Evolutionary conservation across 768 basidiomycete genomes (phyloP).

Genomic region (Cubamyces sp.): DNA sequence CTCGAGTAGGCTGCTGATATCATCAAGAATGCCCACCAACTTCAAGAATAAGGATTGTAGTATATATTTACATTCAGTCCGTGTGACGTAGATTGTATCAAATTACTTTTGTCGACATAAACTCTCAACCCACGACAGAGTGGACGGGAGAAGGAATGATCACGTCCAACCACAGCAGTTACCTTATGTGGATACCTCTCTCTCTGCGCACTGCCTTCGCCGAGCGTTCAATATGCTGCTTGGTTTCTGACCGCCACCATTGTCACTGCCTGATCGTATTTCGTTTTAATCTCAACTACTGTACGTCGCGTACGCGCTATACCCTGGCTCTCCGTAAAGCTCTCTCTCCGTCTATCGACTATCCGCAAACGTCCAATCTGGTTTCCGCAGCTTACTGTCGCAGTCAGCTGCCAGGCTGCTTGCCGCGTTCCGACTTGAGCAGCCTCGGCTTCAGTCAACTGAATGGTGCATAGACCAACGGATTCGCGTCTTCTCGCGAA

Average conservation of each 20-base stretch:
- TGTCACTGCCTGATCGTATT: background rate
- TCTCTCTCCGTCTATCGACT: too few relatives aligned
- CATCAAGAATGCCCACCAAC: background rate
- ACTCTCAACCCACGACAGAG: too few relatives aligned
- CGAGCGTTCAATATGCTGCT: background rate
- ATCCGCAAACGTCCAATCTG: too few relatives aligned
- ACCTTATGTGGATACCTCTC: background rate
- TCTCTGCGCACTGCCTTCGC: background rate
- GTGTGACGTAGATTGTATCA: too few relatives aligned
- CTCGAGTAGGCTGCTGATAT: background rate
- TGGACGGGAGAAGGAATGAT: too few relatives aligned
- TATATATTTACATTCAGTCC: background rate
- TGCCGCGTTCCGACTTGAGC: background rate
- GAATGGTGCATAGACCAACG: constrained; percentile 73
- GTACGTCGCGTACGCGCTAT: background rate
- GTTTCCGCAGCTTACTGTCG: background rate
- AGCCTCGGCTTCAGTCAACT: too few relatives aligned
- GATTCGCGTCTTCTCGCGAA: constrained; percentile 75
- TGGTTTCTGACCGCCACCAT: background rate
- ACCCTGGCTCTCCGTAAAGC: too few relatives aligned
- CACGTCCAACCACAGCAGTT: background rate
- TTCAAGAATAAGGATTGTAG: background rate
- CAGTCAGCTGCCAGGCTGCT: background rate
- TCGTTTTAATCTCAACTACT: background rate
- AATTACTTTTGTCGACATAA: too few relatives aligned